These are phyloP conservation scores for Globisporangium abappressorium DNA, from an alignment of 352 stramenopile genomes.

Conservation along the genomic window DNA sequence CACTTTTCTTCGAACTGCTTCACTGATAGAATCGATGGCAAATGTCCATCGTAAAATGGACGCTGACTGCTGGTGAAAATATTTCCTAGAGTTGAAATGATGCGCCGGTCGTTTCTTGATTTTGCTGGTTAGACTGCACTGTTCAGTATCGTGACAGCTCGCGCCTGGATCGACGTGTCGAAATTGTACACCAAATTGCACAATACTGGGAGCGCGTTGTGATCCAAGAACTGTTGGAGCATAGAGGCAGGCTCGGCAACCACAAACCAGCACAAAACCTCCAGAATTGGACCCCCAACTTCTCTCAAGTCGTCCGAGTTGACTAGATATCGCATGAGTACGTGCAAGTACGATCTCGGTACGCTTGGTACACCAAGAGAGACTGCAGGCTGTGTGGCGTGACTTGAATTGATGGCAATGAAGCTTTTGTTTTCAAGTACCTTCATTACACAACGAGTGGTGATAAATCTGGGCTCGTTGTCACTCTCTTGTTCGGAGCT, in stretches of 20 bases:
- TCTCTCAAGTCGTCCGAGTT: neutral
- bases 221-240: neutral
- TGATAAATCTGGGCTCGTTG: neutral
- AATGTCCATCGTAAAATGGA: constrained; percentile 3
- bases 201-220: neutral
- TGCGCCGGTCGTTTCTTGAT: neutral
- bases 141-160: neutral
- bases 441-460: neutral
- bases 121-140: too few relatives aligned
- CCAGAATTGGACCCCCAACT: neutral
- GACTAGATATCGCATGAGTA: neutral
- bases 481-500: neutral
- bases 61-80: neutral
- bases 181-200: neutral
- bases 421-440: neutral
- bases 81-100: neutral
- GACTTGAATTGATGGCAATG: neutral
- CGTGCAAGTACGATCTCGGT: neutral
- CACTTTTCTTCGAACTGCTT: neutral
- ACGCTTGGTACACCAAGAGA: neutral
- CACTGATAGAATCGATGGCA: neutral
- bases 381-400: neutral
- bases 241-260: neutral
- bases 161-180: neutral
- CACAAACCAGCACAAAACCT: neutral